These are phyloP conservation scores for Trichoderma sp. DNA, from an alignment of 2,329 filamentous ascomycete species.

Conservation along the genomic window DNA sequence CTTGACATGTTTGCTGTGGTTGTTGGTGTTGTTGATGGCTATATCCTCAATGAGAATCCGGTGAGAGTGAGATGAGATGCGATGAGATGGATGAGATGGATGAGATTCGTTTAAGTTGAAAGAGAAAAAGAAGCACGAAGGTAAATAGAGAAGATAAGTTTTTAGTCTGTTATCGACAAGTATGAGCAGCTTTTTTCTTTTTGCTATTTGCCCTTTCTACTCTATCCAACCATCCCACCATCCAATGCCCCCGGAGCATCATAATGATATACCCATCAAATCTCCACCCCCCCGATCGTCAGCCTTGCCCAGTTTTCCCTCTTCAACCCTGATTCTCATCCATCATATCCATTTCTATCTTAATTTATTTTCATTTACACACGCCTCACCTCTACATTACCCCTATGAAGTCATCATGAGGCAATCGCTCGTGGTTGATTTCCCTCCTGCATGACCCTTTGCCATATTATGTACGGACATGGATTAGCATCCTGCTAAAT, in stretches of 20 bases:
- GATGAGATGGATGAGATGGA: not conserved
- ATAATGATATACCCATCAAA: constrained; percentile 16
- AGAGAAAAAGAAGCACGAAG: not conserved
- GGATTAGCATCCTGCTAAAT: constrained; percentile 5
- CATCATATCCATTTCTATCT: not conserved
- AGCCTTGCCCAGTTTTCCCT: not conserved
- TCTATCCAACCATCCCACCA: not conserved
- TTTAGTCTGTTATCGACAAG: not conserved
- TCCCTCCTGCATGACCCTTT: not conserved
- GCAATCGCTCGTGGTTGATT: not conserved
- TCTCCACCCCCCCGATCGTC: not conserved
- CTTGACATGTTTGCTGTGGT: constrained; percentile 10
- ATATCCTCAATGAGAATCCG: not conserved
- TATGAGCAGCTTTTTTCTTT: not conserved
- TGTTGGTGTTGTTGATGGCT: not conserved
- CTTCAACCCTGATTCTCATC: not conserved
- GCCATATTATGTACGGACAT: not conserved
- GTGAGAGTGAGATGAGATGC: not conserved
- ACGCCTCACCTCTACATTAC: not conserved
- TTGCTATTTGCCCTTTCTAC: not conserved
- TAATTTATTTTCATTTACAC: not conserved
- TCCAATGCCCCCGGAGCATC: constrained; percentile 4
- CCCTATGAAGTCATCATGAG: constrained; percentile 15
- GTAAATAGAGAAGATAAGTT: not conserved
- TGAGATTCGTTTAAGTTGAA: not conserved